Evolutionary conservation across 257 asterid species (phyloP).

Genomic region (Gentiana macrophylla): DNA sequence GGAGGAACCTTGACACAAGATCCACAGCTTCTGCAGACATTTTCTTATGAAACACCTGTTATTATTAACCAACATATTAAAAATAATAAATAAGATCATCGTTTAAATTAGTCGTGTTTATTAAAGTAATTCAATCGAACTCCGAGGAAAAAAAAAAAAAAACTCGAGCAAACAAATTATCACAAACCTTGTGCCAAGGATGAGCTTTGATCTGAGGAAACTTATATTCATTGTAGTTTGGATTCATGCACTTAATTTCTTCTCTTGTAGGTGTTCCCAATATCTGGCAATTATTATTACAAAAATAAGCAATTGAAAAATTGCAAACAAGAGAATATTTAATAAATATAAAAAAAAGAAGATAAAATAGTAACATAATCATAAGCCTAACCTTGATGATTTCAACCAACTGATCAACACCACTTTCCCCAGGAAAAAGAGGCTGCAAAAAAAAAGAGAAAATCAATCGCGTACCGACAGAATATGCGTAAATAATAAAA

Average conservation of each 20-base stretch:
- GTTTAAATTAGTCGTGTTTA: background rate
- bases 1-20: constrained; percentile 82
- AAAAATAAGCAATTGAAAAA: background rate
- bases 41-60: constrained; percentile 59
- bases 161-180: background rate
- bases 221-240: constrained; percentile 72
- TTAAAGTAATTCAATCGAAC: background rate
- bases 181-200: constrained; percentile 90
- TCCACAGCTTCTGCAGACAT: constrained; percentile 78
- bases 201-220: constrained; percentile 91
- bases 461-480: too few species aligned
- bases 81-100: background rate
- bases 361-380: background rate
- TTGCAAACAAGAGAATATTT: background rate
- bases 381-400: constrained; percentile 51
- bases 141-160: background rate
- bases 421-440: constrained; percentile 89
- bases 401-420: constrained; percentile 87
- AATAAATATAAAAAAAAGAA: background rate
- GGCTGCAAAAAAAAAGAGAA: constrained; percentile 36
- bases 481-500: too few species aligned
- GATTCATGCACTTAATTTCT: constrained; percentile 95
- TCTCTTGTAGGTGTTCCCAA: constrained; percentile 92
- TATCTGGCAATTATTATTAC: constrained; percentile 27
- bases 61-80: constrained; percentile 1